Percentiles rank a stretch among this genome's conserved stretches.
Evolutionary conservation across 345 rosid genomes (phyloP).

Genomic region (Salix brachista): DNA sequence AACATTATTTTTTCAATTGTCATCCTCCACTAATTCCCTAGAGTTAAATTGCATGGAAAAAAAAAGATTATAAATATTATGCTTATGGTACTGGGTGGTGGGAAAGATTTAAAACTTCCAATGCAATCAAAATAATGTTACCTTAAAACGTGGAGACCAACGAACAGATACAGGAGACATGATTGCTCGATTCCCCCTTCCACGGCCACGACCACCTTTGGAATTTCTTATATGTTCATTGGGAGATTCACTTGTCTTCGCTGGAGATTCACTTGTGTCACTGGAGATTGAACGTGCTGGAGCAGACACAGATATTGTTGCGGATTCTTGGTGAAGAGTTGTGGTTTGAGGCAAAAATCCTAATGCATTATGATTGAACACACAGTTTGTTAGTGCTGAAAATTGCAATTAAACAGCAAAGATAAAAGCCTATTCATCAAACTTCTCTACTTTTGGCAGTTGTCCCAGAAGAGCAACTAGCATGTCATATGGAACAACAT

Average conservation of each 20-base stretch:
- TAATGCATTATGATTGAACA: slow-evolving; percentile 25
- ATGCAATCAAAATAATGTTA: slow-evolving; percentile 17
- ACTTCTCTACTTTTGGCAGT: background rate
- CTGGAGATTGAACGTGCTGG: slow-evolving; percentile 55
- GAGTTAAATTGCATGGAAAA: background rate
- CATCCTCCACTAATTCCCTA: background rate
- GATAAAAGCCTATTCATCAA: background rate
- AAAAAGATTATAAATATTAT: background rate
- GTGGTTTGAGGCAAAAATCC: slow-evolving; percentile 41
- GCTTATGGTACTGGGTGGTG: background rate
- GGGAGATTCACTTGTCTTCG: slow-evolving; percentile 33
- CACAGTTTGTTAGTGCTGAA: background rate
- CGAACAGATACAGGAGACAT: slow-evolving; percentile 56
- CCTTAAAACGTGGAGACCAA: slow-evolving; percentile 59
- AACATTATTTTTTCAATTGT: background rate
- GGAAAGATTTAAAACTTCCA: background rate
- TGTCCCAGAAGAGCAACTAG: background rate
- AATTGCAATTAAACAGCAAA: slow-evolving; percentile 12
- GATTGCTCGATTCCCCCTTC: slow-evolving; percentile 28
- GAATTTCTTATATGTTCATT: slow-evolving; percentile 8
- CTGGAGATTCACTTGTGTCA: slow-evolving; percentile 51
- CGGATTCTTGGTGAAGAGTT: slow-evolving; percentile 46
- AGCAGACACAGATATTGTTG: slow-evolving; percentile 56
- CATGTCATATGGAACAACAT: background rate
- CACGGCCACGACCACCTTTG: slow-evolving; percentile 17